A percentile compares a stretch with the other conserved stretches of the same genome.
Evolutionary conservation across 208 protist species (phyloP).

Genomic region (Trypanosoma brucei): DNA sequence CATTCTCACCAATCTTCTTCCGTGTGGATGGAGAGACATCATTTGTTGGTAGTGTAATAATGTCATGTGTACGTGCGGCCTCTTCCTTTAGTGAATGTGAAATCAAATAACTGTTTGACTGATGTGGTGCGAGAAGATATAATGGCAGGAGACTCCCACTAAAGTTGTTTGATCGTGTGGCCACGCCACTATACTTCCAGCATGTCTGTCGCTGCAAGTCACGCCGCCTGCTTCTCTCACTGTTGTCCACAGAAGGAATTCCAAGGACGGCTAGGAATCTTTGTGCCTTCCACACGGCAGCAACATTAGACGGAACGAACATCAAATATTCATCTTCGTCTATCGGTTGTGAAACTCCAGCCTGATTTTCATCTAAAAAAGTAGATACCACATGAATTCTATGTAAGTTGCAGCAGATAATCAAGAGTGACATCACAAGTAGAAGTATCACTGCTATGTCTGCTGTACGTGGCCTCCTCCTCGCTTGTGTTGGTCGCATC

Average conservation of each 20-base stretch:
- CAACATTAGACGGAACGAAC: neutral
- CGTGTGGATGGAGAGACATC: constrained; percentile 22
- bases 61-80: constrained; percentile 24
- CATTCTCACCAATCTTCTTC: constrained; percentile 13
- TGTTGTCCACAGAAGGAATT: constrained; percentile 36
- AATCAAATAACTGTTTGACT: constrained; percentile 7
- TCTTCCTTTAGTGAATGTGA: constrained; percentile 28
- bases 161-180: constrained; percentile 24
- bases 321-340: neutral
- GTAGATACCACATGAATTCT: no score
- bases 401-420: no score
- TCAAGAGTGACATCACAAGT: no score
- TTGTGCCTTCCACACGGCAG: neutral
- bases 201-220: constrained; percentile 31
- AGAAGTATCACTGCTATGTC: no score
- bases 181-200: constrained; percentile 33
- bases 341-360: no score
- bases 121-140: constrained; percentile 10
- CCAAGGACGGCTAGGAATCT: constrained; percentile 29
- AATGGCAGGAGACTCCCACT: constrained; percentile 18
- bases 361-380: no score
- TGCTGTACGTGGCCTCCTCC: no score
- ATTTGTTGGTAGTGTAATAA: constrained; percentile 27
- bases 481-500: no score
- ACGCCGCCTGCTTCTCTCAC: constrained; percentile 13